These are phyloP conservation scores for Globisporangium takayamanum DNA, from an alignment of 352 stramenopile genomes.

Conservation along the genomic window DNA sequence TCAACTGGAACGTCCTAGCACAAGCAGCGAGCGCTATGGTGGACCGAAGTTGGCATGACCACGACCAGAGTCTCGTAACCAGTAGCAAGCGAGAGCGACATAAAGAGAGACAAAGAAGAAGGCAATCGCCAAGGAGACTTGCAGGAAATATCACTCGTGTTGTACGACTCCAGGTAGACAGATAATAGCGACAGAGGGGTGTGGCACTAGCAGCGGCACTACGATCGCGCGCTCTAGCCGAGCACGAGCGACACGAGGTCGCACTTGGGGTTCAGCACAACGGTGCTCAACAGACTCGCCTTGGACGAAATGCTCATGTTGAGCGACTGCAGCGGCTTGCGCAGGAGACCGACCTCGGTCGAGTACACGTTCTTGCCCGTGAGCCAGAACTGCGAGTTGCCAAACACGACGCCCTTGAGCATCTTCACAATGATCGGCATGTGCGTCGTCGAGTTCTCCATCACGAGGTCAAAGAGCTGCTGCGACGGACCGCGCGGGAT, in stretches of 20 bases:
- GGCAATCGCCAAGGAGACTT: too few relatives aligned
- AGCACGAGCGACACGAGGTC: conserved; percentile 14
- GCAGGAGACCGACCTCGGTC: conserved; percentile 16
- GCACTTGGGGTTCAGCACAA: conserved; percentile 19
- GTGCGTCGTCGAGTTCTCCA: conserved; percentile 23
- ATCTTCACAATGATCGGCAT: conserved; percentile 28
- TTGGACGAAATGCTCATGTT: conserved; percentile 28
- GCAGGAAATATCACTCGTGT: too few relatives aligned
- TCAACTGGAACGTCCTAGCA: too few relatives aligned
- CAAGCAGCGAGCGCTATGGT: too few relatives aligned
- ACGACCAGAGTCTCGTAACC: too few relatives aligned
- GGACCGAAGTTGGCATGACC: too few relatives aligned
- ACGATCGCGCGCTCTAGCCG: conserved; percentile 1
- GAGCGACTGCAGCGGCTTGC: conserved; percentile 16
- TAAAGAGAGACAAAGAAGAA: too few relatives aligned
- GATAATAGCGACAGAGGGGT: too few relatives aligned
- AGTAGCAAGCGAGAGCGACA: too few relatives aligned
- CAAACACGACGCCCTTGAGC: conserved; percentile 27
- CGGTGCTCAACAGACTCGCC: conserved; percentile 11
- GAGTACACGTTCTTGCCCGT: conserved; percentile 20
- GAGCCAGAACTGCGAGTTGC: conserved; percentile 4
- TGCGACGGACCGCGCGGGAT: conserved; percentile 40
- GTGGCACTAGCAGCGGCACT: not conserved
- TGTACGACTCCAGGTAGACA: too few relatives aligned
- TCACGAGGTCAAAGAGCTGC: conserved; percentile 42